Evolutionary conservation across 116 monocot genomes (phyloP), one percentile per base, ranked within the genome.

Genomic region (Trichopus zeylanicus): DNA sequence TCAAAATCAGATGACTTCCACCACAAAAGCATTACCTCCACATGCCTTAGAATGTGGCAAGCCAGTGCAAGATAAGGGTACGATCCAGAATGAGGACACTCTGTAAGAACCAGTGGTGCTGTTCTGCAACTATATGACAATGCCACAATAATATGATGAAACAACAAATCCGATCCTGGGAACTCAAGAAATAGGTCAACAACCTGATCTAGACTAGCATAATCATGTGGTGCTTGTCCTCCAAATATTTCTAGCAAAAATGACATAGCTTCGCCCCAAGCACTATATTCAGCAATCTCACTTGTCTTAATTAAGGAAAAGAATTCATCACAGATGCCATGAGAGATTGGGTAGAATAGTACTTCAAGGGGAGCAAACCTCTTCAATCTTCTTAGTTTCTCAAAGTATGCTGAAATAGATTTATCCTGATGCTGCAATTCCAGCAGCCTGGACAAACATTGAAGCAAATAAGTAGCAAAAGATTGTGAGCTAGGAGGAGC

Each of bases 81-180:
- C 6, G 95, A 77, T 37, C 95, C 90, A 55, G 90, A 75, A 66
- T 75, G 84, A 48, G 91, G 95, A 33, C 95, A 87, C 1, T 97
- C 90, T 48, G 70, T 74, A 60, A 97, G 42, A 65, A 90, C 76
- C 60, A 97, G 67, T 42, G 75, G 77, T 32, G 90, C 70, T 31
- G 57, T 79, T 76, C 81, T 83, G 67, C 95, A 87, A 54, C 63
- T 70, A 47, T 47, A 81, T 39, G 95, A 97, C 70, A 95, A 89
- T 15, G 81, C 81, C 37, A 67, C 7, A 38, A 97, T 68, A 21
- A 87, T 53, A 69, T 87, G 72, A 61, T 74, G 71, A 53, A 97
- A 77, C 60, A 97, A 63, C 30, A 59, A 26, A 48, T 29, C 52
- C 8, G 72, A 84, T 51, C 61, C 68, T 38, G 76, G 75, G 59